Evolutionary conservation across 2,329 filamentous ascomycete genomes (phyloP).

Genomic region (Calonectria henricotiae): DNA sequence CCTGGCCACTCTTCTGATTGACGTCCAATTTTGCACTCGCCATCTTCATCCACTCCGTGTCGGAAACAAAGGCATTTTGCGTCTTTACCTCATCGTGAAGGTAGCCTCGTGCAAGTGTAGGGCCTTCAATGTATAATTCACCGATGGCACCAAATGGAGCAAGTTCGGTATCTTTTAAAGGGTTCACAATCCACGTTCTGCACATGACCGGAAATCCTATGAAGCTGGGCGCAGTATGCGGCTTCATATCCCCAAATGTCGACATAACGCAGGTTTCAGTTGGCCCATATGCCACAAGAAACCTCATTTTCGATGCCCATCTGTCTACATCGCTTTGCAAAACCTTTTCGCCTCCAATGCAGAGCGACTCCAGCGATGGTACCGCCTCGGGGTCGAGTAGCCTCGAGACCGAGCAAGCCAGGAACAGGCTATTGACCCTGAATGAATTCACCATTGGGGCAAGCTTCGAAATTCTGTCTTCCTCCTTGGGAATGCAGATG

Average conservation of each 20-base stretch:
- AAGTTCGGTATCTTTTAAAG: not conserved
- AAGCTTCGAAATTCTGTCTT: not conserved
- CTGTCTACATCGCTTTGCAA: slow-evolving; percentile 3
- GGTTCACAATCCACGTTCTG: not conserved
- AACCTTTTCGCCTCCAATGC: not conserved
- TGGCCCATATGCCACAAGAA: not conserved
- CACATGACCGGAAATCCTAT: slow-evolving; percentile 1
- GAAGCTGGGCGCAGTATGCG: not conserved
- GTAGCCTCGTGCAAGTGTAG: not conserved
- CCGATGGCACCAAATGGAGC: not conserved
- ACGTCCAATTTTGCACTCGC: not conserved
- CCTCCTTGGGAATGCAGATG: slow-evolving; percentile 8
- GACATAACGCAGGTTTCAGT: not conserved
- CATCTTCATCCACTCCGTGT: not conserved
- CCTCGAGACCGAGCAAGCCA: not conserved
- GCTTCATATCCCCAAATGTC: slow-evolving; percentile 6
- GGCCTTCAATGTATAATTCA: not conserved
- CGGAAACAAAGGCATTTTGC: not conserved
- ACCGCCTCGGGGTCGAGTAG: not conserved
- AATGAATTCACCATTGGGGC: not conserved
- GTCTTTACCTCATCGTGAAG: not conserved
- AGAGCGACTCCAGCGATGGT: not conserved
- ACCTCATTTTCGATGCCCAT: slow-evolving; percentile 3
- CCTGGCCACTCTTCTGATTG: not conserved
- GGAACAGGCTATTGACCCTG: not conserved